phyloP scores from a whole-genome alignment of 1,284 basidiomycete species.

The Puccinia triticina region DNA sequence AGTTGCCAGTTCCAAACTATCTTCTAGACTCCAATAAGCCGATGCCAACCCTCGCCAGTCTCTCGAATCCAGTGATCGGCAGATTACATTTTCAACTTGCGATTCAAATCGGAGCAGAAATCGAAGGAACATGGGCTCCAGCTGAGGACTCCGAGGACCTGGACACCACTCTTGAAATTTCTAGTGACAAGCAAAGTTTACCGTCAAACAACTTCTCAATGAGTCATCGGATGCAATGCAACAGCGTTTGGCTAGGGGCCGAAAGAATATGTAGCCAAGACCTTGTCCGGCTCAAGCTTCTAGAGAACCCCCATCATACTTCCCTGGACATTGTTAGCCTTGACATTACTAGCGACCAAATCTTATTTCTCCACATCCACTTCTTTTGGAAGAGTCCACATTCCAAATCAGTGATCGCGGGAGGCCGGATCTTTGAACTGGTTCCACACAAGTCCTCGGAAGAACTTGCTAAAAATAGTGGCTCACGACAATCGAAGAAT shows the following conservation, averaged over 20 bases:
- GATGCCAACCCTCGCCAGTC: constrained; percentile 27
- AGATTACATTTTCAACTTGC: constrained; percentile 34
- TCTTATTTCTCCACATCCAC: constrained; percentile 3
- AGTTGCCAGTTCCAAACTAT: constrained; percentile 10
- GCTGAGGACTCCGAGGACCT: not conserved
- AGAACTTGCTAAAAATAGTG: not conserved
- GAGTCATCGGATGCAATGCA: not conserved
- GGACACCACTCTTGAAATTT: not conserved
- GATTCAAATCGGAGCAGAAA: constrained; percentile 28
- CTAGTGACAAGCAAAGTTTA: not conserved
- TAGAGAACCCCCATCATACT: not conserved
- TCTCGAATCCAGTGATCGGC: constrained; percentile 11
- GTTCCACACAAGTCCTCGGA: not conserved
- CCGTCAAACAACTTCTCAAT: not conserved
- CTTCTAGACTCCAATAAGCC: constrained; percentile 2
- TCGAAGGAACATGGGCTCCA: constrained; percentile 32
- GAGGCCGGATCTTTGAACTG: constrained; percentile 33
- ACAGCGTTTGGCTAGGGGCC: constrained; percentile 37
- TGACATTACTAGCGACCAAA: not conserved
- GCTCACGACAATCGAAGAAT: not conserved
- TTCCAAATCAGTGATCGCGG: not conserved
- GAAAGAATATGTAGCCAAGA: constrained; percentile 37
- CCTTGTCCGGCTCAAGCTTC: constrained; percentile 25
- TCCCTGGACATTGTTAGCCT: not conserved
- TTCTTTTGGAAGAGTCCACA: not conserved